Evolutionary conservation across 495 filamentous ascomycete genomes (phyloP), one percentile per base, ranked within the genome.

Genomic region (Daldinia caldariorum): DNA sequence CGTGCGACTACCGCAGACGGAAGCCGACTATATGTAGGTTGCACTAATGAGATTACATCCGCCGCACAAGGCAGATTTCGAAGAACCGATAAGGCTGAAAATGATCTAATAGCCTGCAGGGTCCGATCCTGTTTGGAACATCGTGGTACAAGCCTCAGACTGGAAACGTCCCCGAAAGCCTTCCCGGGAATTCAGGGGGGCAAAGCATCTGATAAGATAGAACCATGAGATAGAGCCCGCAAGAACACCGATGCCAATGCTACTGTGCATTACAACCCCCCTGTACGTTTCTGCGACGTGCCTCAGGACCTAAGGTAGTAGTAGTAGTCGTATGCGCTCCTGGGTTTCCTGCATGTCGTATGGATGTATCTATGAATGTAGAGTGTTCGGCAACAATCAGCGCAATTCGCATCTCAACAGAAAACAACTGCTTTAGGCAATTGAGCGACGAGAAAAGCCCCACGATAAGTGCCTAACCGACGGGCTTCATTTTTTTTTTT

Each of bases 391-490:
- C 1, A 13, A 20, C 20, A 47, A 47, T 47, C 43, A 47, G 43
- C 43, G 43, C 9, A 47, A 47, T 20, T 47, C 43, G 43, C 43
- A 47, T 20, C 18, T 47, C 43, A 47, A 47, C 18, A 22, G 16
- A 47, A 47, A 47, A 47, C 16, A 22, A 16, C 18, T 47, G 20
- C 43, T 47, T 47, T 35, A 7, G 0, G 34, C 6, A 22, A 47
- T 18, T 22, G 10, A 22, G 16, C 43, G 16, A 22, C 43, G 3
- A 16, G 20, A 20, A 5, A 39, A 47, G 16, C 43, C 16, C 43
- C 43, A 22, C 43, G 43, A 47, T 47, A 22, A 47, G 16, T 47
- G n/a, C n/a, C n/a, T n/a, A n/a, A 47, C 18, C 18, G 43, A 47
- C 43, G 43, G 43, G 22, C 43, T 22, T 47, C 1, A 18, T 26